Conservation (phyloP, 2,329 filamentous ascomycete genomes). For the Fusarium illudens region DNA sequence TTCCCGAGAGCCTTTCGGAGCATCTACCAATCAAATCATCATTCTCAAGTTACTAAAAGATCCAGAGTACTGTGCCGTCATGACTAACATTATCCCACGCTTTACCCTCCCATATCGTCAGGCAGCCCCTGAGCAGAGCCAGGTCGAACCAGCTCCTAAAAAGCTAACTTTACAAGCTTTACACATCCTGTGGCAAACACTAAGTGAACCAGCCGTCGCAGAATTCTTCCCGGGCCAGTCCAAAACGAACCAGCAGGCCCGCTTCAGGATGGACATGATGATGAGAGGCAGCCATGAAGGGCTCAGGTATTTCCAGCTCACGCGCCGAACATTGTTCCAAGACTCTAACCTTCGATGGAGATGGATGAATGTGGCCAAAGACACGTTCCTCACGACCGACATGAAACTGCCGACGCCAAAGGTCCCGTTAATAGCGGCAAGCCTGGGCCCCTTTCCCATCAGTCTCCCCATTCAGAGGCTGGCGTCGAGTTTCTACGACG, state of each 20-base stretch:
- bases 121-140: background rate
- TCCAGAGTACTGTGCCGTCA: background rate
- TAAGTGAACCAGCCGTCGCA: background rate
- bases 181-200: background rate
- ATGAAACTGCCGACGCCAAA: constrained; percentile 11
- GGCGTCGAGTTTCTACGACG: constrained; percentile 1
- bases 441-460: background rate
- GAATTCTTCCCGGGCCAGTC: background rate
- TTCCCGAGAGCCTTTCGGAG: background rate
- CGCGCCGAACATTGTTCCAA: background rate
- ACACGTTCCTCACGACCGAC: constrained; percentile 13
- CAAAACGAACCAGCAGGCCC: background rate
- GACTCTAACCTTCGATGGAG: background rate
- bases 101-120: background rate
- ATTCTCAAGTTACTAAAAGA: background rate
- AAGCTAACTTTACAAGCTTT: background rate
- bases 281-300: background rate
- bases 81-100: background rate
- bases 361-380: constrained; percentile 4
- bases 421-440: background rate
- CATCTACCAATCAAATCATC: background rate
- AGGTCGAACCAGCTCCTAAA: background rate
- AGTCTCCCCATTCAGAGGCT: constrained; percentile 7
- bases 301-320: background rate
- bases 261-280: background rate